Base-by-base conservation (phyloP, 2,329 filamentous ascomycete genomes). In the Penicillium sp. region DNA sequence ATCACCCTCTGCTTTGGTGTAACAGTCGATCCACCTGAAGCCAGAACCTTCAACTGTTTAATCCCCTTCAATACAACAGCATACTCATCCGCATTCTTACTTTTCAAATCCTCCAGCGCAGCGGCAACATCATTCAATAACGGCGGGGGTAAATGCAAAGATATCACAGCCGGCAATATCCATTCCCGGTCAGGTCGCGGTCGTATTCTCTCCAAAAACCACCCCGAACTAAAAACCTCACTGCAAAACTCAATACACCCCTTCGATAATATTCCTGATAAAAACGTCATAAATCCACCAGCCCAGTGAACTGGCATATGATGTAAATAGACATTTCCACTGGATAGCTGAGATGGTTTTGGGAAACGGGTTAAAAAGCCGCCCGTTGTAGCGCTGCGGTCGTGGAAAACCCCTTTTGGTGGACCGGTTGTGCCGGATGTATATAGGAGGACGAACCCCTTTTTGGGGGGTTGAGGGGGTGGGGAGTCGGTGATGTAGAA, bases 391-490 rank as follows among this genome's bases (percentile, higher is more conserved):
- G 13, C 5, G 15, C 2, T 19, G 22, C 33, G 50, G 30, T 35
- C 35, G 30, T 53, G 50, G 30, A 53, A 26, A 15, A 53, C 30
- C 12, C 50, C 50, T 17, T 53, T 53, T 15, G 50, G 50, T 0
- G 51, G 51, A 19, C 51, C 35, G 33, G 51, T 54, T 35, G 51
- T 54, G 8, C 33, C 33, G 22, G 51, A 54, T 12, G 51, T 54
- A 8, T 54, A 38, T 17, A 54, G 19, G 19, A 54, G 51, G 22
- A 24, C 51, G 51, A 54, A 40, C 4, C 33, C 51, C 13, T 24
- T 54, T 12, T 12, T 40, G 3, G 51, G 1, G 15, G 6, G 7
- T 12, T 37, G 51, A 12, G 33, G 30, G 6, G 51, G 22, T 40
- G 22, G 45, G 10, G 22, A 17, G 35, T 38, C 22, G 24, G 22